These are phyloP conservation scores for Sugiyamaella marilandica DNA, from an alignment of 805 yeast genomes.

Conservation along the genomic window DNA sequence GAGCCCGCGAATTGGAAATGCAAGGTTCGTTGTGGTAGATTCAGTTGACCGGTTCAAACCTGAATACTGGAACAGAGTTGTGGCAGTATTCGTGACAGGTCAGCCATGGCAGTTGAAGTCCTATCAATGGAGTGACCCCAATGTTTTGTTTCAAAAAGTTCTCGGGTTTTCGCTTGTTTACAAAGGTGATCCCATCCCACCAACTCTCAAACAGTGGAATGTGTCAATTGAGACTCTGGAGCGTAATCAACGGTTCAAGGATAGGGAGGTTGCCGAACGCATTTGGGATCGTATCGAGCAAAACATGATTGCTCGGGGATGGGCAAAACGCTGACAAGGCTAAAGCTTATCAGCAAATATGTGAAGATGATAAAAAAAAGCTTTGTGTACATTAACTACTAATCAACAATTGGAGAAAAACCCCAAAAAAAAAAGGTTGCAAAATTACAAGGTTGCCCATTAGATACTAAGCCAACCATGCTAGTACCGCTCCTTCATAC, in stretches of 20 bases:
- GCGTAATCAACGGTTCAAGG: constrained; percentile 78
- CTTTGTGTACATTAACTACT: no score
- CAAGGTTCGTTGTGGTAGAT: constrained; percentile 76
- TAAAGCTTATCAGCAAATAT: no score
- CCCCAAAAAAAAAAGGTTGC: no score
- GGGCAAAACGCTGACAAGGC: constrained; percentile 20
- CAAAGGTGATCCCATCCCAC: constrained; percentile 75
- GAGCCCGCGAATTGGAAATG: constrained; percentile 53
- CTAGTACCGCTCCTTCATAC: constrained; percentile 92
- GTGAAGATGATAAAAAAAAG: no score
- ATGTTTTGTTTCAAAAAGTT: constrained; percentile 71
- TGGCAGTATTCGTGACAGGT: constrained; percentile 94
- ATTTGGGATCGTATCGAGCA: constrained; percentile 84
- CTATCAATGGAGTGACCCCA: constrained; percentile 80
- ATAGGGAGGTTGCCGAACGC: constrained; percentile 75
- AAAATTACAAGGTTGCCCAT: neutral
- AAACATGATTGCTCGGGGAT: constrained; percentile 65
- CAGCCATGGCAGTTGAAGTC: constrained; percentile 94
- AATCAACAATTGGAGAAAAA: no score
- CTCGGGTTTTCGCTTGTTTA: constrained; percentile 77
- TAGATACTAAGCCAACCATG: neutral
- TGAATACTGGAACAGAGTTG: constrained; percentile 96
- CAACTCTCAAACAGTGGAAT: constrained; percentile 79
- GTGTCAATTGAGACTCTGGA: constrained; percentile 75
- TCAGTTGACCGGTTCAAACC: constrained; percentile 86